Conservation (phyloP, 805 yeast genomes). For the Ogataea neopini region DNA sequence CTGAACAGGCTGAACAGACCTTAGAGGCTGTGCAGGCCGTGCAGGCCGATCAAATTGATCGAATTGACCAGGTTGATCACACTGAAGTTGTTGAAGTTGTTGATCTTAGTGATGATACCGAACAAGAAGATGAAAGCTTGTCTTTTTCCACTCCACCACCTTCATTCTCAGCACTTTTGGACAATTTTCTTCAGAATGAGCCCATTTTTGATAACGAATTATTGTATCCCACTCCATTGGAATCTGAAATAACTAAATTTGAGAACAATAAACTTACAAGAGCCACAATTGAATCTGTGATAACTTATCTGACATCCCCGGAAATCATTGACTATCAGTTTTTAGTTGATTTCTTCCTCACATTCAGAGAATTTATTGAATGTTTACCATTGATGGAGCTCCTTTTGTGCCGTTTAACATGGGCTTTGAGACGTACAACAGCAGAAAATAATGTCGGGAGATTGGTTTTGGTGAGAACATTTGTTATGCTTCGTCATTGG, state of each 20-base stretch:
- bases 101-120: not conserved
- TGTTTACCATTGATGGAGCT: constrained; percentile 59
- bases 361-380: constrained; percentile 71
- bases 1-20: not conserved
- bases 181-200: constrained; percentile 34
- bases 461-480: constrained; percentile 73
- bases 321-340: constrained; percentile 73
- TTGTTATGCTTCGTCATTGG: constrained; percentile 90
- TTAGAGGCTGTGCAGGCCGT: not conserved
- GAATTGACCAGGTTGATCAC: not conserved
- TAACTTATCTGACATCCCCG: constrained; percentile 70
- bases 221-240: constrained; percentile 35
- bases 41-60: not conserved
- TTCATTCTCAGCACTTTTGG: constrained; percentile 21
- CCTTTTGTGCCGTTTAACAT: constrained; percentile 63
- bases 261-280: constrained; percentile 17
- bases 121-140: not conserved
- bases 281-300: constrained; percentile 42
- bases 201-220: constrained; percentile 36
- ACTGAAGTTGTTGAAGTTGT: no score
- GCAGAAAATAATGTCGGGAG: constrained; percentile 52
- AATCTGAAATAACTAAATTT: constrained; percentile 34
- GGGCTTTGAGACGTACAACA: constrained; percentile 70
- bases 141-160: no score
- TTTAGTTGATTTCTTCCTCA: constrained; percentile 81